Evolutionary conservation across 208 protist genomes (phyloP).

Genomic region (Giardia duodenalis): DNA sequence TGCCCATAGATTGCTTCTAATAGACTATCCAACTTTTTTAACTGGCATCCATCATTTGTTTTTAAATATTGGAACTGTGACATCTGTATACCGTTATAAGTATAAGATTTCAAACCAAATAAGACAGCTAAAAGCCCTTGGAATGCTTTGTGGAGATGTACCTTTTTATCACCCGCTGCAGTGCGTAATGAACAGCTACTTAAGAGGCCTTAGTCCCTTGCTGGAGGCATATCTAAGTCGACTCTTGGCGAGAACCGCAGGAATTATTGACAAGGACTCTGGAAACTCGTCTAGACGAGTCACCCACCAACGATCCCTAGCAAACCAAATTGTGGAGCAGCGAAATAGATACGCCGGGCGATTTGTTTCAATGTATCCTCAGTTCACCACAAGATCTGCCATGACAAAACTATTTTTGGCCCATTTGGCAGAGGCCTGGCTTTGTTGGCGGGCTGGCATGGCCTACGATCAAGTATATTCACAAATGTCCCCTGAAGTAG

Average conservation of each 20-base stretch:
- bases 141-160: background rate
- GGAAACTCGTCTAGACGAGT: no score
- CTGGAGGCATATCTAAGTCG: background rate
- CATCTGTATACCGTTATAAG: background rate
- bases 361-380: background rate
- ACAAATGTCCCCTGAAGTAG: background rate
- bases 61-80: background rate
- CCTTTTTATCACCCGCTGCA: background rate
- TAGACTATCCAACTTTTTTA: background rate
- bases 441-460: background rate
- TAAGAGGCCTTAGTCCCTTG: background rate
- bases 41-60: background rate
- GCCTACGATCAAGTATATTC: background rate
- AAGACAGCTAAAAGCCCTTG: background rate
- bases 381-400: constrained; percentile 53
- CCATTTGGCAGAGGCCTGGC: background rate
- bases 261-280: background rate
- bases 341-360: background rate
- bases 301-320: background rate
- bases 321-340: background rate
- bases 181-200: background rate
- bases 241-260: background rate
- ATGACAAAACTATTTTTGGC: constrained; percentile 63
- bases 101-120: background rate
- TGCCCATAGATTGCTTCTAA: constrained; percentile 57